Evolutionary conservation across 2,329 filamentous ascomycete species (phyloP), one percentile per base, ranked within the genome.

Genomic region (Passalora sequoiae): DNA sequence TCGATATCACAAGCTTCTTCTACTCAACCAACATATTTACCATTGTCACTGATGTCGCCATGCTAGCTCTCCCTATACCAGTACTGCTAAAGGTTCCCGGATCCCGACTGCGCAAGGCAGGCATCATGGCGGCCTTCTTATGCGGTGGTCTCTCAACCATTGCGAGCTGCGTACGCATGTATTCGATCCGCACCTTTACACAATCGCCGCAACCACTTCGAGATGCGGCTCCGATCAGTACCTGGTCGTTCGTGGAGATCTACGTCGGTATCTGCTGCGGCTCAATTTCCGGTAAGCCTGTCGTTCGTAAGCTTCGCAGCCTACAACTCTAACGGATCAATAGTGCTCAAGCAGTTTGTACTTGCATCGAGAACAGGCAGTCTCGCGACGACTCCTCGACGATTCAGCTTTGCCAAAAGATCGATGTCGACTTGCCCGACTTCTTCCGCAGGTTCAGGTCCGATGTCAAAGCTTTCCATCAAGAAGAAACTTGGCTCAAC

Each of bases 51-150:
- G 66, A 69, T 39, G 15, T 64, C 6, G 55, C 67, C 10, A 57
- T 69, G 10, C 65, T 68, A 43, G 50, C 57, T 17, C 60, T 68
- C 51, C 66, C 67, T 0, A 57, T 69, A 6, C 49, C 64, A 2
- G 66, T 66, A 37, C 63, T 66, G 4, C 61, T 63, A 58, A 56
- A 61, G 6, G 51, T 68, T 4, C 58, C 63, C 24, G 48, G 66
- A 2, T 53, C 58, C 6, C 48, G 56, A 24, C 40, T 55, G 6
- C 62, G 66, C 36, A 56, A 60, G 38, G 50, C 65, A 8, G 66
- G 61, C 5, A 53, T 69, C 22, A 63, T 57, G 9, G 40, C 43
- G n/a, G 54, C 54, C 1, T 57, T 58, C 30, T 25, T 51, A n/a
- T 41, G 53, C 4, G 56, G 52, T 19, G 52, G 47, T 3, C 30